Percentiles rank a stretch among this genome's conserved stretches.
These are phyloP conservation scores for Annulohypoxylon bovei DNA, from an alignment of 495 filamentous ascomycete species.

Conservation along the genomic window DNA sequence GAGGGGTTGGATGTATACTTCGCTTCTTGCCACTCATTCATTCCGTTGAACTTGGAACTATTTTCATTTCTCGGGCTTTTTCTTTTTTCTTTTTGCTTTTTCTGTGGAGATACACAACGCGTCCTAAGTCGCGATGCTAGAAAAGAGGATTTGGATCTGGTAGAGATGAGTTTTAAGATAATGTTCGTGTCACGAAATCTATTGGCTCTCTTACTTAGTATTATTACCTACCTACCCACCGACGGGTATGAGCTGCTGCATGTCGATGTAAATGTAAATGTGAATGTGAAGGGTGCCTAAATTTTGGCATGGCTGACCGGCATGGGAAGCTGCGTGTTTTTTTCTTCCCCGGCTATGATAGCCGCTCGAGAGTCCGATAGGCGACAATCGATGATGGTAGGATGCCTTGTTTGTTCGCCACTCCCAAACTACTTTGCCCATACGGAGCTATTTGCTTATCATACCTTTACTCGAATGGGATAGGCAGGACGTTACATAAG, in stretches of 20 bases:
- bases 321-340: background rate
- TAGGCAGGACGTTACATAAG: slow-evolving; percentile 1
- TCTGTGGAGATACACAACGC: slow-evolving; percentile 10
- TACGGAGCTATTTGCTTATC: too few relatives aligned
- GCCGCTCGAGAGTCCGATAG: background rate
- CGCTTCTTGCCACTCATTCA: slow-evolving; percentile 36
- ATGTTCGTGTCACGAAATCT: slow-evolving; percentile 12
- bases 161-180: slow-evolving; percentile 21
- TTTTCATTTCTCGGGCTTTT: slow-evolving; percentile 1
- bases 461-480: background rate
- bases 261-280: background rate
- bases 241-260: background rate
- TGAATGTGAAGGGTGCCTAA: background rate
- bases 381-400: background rate
- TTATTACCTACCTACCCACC: background rate
- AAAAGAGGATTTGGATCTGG: background rate
- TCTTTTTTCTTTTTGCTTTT: background rate
- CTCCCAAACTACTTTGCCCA: too few relatives aligned
- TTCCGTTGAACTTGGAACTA: background rate
- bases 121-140: background rate
- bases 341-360: background rate
- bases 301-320: background rate
- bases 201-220: slow-evolving; percentile 1
- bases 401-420: background rate
- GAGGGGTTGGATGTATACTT: slow-evolving; percentile 29